Evolutionary conservation across 208 protist genomes (phyloP).

Genomic region (Crithidia brevicula): DNA sequence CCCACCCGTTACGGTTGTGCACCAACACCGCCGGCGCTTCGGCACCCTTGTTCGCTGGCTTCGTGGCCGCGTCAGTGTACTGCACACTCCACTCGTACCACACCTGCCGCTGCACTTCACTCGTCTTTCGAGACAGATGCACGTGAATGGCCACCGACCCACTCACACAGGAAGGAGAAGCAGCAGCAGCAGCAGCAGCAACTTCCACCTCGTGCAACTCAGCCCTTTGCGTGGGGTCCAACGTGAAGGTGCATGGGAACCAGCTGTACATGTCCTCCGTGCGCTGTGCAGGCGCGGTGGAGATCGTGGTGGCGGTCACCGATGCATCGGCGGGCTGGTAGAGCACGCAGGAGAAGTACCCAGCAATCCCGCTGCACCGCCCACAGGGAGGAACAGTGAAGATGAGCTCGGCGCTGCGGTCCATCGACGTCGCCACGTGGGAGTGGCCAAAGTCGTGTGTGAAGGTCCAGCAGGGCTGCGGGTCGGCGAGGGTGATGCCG

Average conservation of each 20-base stretch:
- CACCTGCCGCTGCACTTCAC: constrained; percentile 33
- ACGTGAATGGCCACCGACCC: constrained; percentile 34
- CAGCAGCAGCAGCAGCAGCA: background rate
- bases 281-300: constrained; percentile 30
- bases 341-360: constrained; percentile 77
- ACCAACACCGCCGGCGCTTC: constrained; percentile 3
- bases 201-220: constrained; percentile 40
- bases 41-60: background rate
- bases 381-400: constrained; percentile 45
- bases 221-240: constrained; percentile 43
- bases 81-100: constrained; percentile 77
- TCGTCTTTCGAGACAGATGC: constrained; percentile 43
- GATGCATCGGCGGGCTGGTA: constrained; percentile 39
- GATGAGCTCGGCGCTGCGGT: constrained; percentile 40
- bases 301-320: constrained; percentile 21
- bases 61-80: constrained; percentile 10
- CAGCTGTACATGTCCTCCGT: constrained; percentile 86
- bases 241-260: constrained; percentile 81
- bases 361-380: constrained; percentile 67
- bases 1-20: constrained; percentile 80
- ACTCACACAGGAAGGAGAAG: background rate
- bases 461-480: constrained; percentile 87
- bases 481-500: constrained; percentile 45
- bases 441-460: constrained; percentile 34
- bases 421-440: constrained; percentile 14